Conservation (phyloP, 129 eudicot species). For the Flaveria sonorensis region DNA sequence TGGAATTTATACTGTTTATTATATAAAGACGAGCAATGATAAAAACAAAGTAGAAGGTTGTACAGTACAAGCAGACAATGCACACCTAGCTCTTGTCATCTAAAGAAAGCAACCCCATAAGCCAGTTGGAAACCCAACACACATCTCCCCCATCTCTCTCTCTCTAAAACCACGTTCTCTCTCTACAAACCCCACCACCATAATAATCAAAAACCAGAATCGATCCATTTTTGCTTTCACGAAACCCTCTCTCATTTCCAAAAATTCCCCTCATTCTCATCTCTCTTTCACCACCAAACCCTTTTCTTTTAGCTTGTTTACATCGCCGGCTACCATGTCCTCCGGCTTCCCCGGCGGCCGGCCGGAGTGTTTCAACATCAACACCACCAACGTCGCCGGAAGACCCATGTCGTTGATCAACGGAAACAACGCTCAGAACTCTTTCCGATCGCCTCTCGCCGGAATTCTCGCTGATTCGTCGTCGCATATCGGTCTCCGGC, state of each 20-base stretch:
- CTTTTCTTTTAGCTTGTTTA: background rate
- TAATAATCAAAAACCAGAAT: conserved; percentile 40
- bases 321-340: conserved; percentile 44
- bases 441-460: conserved; percentile 35
- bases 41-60: conserved; percentile 13
- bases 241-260: conserved; percentile 49
- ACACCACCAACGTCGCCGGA: conserved; percentile 33
- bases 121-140: conserved; percentile 44
- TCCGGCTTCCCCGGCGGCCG: conserved; percentile 57
- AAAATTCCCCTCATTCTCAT: conserved; percentile 39
- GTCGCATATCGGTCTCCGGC: conserved; percentile 30
- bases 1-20: background rate
- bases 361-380: conserved; percentile 45
- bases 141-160: background rate
- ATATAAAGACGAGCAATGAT: background rate
- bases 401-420: conserved; percentile 40
- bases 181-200: conserved; percentile 26
- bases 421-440: conserved; percentile 16
- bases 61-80: conserved; percentile 33
- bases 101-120: conserved; percentile 39
- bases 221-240: conserved; percentile 50
- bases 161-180: conserved; percentile 25
- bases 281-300: conserved; percentile 30
- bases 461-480: conserved; percentile 31
- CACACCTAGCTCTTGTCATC: conserved; percentile 38